Conservation (phyloP, 2,329 filamentous ascomycete species). For the Apiospora sp. region DNA sequence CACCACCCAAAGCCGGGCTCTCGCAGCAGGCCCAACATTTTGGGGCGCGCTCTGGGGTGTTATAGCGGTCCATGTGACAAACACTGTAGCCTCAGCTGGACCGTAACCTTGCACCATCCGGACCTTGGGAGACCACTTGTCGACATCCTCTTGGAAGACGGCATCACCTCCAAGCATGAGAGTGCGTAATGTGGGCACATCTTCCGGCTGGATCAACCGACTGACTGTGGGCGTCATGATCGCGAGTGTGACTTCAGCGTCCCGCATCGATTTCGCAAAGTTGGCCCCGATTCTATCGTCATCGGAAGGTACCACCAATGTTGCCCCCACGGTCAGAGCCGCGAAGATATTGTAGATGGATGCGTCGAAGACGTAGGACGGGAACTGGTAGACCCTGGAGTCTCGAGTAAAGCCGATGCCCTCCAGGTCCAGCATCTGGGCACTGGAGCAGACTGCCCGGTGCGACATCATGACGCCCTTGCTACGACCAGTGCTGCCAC, state of each 20-base stretch:
- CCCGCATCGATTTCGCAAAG: slow-evolving; percentile 33
- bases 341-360: slow-evolving; percentile 25
- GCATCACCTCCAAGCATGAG: slow-evolving; percentile 15
- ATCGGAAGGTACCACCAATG: slow-evolving; percentile 26
- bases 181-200: slow-evolving; percentile 34
- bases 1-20: slow-evolving; percentile 29
- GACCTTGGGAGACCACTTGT: slow-evolving; percentile 1
- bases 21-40: slow-evolving; percentile 23
- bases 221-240: slow-evolving; percentile 14
- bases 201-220: neutral
- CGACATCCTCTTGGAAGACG: slow-evolving; percentile 1
- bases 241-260: slow-evolving; percentile 47
- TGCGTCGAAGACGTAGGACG: slow-evolving; percentile 27
- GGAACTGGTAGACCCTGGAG: slow-evolving; percentile 40
- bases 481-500: slow-evolving; percentile 29
- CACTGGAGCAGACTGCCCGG: slow-evolving; percentile 23
- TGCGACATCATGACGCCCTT: slow-evolving; percentile 30
- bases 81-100: neutral
- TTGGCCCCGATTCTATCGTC: neutral
- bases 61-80: neutral
- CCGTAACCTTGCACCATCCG: slow-evolving; percentile 8
- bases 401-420: slow-evolving; percentile 55
- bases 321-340: slow-evolving; percentile 20
- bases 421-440: slow-evolving; percentile 4
- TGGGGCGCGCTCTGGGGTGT: neutral